Percentiles rank a stretch among this genome's conserved stretches.
These are phyloP conservation scores for Aspergillus pseudotamarii DNA, from an alignment of 2,329 filamentous ascomycete genomes.

Conservation along the genomic window DNA sequence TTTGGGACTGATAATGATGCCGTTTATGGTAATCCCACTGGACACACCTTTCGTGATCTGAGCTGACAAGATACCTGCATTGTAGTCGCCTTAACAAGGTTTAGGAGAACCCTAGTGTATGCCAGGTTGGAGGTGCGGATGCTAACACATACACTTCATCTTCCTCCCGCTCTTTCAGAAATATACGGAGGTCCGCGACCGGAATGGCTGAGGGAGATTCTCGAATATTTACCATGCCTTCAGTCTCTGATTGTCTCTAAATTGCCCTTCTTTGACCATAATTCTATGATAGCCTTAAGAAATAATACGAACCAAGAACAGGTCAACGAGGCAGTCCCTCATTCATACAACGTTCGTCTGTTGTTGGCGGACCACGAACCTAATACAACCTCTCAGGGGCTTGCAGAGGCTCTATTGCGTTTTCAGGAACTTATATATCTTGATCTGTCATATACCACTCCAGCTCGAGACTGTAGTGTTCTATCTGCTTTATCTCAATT, in stretches of 20 bases:
- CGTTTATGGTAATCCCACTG: slow-evolving; percentile 52
- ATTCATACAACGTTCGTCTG: slow-evolving; percentile 54
- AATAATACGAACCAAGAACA: slow-evolving; percentile 21
- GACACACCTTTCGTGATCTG: not conserved
- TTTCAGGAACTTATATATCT: slow-evolving; percentile 61
- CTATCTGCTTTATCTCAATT: slow-evolving; percentile 52
- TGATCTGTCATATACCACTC: slow-evolving; percentile 58
- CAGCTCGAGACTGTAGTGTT: slow-evolving; percentile 53
- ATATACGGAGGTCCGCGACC: slow-evolving; percentile 62
- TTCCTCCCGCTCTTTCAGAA: slow-evolving; percentile 63
- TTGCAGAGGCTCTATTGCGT: slow-evolving; percentile 54
- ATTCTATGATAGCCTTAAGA: slow-evolving; percentile 55
- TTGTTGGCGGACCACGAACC: slow-evolving; percentile 59
- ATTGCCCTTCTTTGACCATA: slow-evolving; percentile 65
- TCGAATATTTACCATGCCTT: slow-evolving; percentile 60
- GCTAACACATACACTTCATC: slow-evolving; percentile 63
- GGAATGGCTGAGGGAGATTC: slow-evolving; percentile 62
- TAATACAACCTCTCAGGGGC: slow-evolving; percentile 59
- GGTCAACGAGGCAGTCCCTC: slow-evolving; percentile 10
- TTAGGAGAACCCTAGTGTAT: slow-evolving; percentile 59
- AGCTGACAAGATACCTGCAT: slow-evolving; percentile 15
- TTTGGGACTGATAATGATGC: slow-evolving; percentile 63
- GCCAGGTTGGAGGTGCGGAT: slow-evolving; percentile 56
- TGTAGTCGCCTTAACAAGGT: slow-evolving; percentile 60
- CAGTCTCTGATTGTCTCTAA: slow-evolving; percentile 62